phyloP scores from a whole-genome alignment of 2,329 filamentous ascomycete species.

The Leptodontidium sp. region DNA sequence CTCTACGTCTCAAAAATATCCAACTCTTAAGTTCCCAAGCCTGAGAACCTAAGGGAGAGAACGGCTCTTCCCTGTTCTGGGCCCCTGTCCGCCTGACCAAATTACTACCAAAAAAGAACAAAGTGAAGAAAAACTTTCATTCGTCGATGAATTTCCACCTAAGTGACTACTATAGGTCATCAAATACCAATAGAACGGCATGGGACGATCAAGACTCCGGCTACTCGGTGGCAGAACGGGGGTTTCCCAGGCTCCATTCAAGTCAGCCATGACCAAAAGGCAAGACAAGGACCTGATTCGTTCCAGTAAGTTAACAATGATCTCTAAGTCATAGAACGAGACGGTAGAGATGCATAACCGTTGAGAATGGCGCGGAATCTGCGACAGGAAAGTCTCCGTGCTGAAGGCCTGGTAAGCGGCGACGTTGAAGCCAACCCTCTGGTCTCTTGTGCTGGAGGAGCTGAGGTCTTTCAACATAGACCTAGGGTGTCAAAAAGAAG shows the following conservation, averaged over 20 bases:
- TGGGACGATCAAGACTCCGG: background rate
- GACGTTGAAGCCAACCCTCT: background rate
- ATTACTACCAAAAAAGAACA: background rate
- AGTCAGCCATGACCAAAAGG: background rate
- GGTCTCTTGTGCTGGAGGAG: background rate
- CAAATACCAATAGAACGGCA: conserved; percentile 1
- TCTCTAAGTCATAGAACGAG: background rate
- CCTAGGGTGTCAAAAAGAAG: conserved; percentile 10
- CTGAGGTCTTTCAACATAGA: background rate
- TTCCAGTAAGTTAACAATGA: background rate
- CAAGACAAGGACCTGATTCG: conserved; percentile 3
- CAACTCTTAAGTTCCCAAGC: background rate
- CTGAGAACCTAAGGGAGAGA: background rate
- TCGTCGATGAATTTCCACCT: background rate
- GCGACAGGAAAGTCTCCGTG: background rate
- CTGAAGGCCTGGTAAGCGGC: background rate
- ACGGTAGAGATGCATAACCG: background rate
- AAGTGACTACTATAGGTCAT: background rate
- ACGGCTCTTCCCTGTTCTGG: background rate
- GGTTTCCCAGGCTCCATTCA: conserved; percentile 13
- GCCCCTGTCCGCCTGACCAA: background rate
- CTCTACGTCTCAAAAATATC: background rate
- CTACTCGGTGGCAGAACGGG: conserved; percentile 17
- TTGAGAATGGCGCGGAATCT: background rate
- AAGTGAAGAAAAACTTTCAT: background rate